Conservation (phyloP, 2,329 filamentous ascomycete species). For the Arthroderma sp. region DNA sequence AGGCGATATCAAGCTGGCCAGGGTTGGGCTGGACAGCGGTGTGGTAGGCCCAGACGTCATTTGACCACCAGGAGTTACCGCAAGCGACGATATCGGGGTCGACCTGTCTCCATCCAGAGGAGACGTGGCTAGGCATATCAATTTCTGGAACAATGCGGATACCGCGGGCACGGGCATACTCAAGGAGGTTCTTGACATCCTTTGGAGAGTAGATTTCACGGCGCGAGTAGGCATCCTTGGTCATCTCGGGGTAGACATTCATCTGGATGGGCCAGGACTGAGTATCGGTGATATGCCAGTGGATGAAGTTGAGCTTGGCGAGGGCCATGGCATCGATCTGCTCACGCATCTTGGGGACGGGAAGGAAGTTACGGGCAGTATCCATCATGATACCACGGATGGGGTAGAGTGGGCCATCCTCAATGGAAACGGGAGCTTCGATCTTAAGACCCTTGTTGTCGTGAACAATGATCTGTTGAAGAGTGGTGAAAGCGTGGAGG, state of each 20-base stretch:
- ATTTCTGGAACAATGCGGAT: slow-evolving; percentile 50
- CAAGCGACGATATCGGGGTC: slow-evolving; percentile 45
- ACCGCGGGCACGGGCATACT: slow-evolving; percentile 41
- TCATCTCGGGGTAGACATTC: slow-evolving; percentile 38
- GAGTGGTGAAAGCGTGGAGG: slow-evolving; percentile 43
- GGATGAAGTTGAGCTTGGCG: slow-evolving; percentile 44
- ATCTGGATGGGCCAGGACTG: slow-evolving; percentile 45
- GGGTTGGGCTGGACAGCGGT: slow-evolving; percentile 46
- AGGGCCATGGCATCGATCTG: slow-evolving; percentile 43
- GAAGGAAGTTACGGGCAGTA: slow-evolving; percentile 42
- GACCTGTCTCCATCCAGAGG: slow-evolving; percentile 43
- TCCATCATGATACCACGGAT: slow-evolving; percentile 45
- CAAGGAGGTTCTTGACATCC: slow-evolving; percentile 33
- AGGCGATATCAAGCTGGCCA: slow-evolving; percentile 43
- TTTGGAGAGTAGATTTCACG: slow-evolving; percentile 34
- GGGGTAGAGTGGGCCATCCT: slow-evolving; percentile 39
- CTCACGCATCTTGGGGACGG: slow-evolving; percentile 38
- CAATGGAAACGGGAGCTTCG: slow-evolving; percentile 40
- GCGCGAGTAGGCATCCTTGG: slow-evolving; percentile 40
- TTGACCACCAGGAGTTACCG: slow-evolving; percentile 47
- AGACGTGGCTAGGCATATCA: slow-evolving; percentile 48
- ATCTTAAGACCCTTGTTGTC: slow-evolving; percentile 33
- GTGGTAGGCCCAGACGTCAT: slow-evolving; percentile 41
- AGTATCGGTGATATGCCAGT: slow-evolving; percentile 44
- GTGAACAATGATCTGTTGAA: slow-evolving; percentile 43